Evolutionary conservation across 306 rosid genomes (phyloP).

Genomic region (Cicer arietinum): DNA sequence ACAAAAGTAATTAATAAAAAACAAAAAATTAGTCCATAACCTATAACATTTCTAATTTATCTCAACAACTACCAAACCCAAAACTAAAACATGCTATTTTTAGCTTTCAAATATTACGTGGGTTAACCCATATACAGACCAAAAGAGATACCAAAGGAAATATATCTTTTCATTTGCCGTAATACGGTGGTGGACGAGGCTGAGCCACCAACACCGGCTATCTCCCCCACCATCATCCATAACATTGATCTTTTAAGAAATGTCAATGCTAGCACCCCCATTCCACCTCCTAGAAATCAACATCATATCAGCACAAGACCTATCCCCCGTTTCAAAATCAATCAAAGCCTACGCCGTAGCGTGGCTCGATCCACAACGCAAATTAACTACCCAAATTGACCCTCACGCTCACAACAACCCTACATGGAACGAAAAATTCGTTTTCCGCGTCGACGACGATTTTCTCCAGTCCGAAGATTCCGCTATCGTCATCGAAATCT

Average conservation of each 20-base stretch:
- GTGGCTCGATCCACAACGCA: conserved; percentile 72
- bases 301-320: conserved; percentile 68
- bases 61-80: not conserved
- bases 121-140: not conserved
- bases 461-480: conserved; percentile 53
- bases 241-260: not conserved
- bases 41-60: too few relatives aligned
- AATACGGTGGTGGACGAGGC: conserved; percentile 11
- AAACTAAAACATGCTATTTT: not conserved
- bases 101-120: not conserved
- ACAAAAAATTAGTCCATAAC: too few relatives aligned
- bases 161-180: not conserved
- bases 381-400: conserved; percentile 62
- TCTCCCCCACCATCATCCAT: not conserved
- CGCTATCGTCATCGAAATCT: conserved; percentile 64
- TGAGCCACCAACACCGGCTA: not conserved
- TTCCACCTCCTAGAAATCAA: conserved; percentile 69
- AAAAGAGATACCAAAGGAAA: not conserved
- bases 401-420: conserved; percentile 63
- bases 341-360: conserved; percentile 73
- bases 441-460: conserved; percentile 63
- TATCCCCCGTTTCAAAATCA: conserved; percentile 55
- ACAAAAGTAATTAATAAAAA: too few relatives aligned
- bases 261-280: conserved; percentile 41
- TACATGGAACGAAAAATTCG: conserved; percentile 81